Base-by-base conservation (phyloP, 2,329 filamentous ascomycete species). In the Calonectria pteridis region DNA sequence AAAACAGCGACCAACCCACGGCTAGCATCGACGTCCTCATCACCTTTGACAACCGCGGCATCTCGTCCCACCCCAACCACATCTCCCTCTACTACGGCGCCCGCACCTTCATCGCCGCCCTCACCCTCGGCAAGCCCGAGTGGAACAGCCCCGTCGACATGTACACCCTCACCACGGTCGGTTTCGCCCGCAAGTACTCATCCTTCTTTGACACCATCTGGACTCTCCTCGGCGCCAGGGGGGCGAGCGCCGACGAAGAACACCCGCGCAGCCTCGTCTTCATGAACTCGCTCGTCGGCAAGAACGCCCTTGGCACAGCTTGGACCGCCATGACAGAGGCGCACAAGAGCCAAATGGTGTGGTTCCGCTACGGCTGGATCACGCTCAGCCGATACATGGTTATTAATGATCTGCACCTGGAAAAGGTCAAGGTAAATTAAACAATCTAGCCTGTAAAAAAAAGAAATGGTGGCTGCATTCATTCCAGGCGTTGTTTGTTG, bases 281-380 rank as follows among this genome's bases (percentile, higher is more conserved):
- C 81, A 88, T 96, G 74, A 97, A 90, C 84, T 89, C 90, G 11
- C 87, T 95, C 20, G 91, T 93, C 76, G 88, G 93, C 76, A 90
- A 81, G 2, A 85, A 85, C 62, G 87, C 85, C n/a, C 83, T 88
- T 71, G 83, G 83, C 13, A 87, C 89, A 35, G 96, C 95, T 10
- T 93, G 96, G 86, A 89, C 87, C 69, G 96, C 97, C 37, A 99
- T 99, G 97, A 95, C 94, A 2, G 89, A 90, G 69, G 96, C 94
- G 33, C 97, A 99, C 87, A 89, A 92, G 85, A 98, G 95, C 84
- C 97, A 99, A 89, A 99, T 99, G 97, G 91, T 94, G 46, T 99
- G 97, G 97, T 99, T 98, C 83, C 91, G 97, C 10, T 98, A 95
- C 91, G 95, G 95, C 3, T 99, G 96, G 95, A 98, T 99, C 82